Base-by-base conservation (phyloP, 225 moss, liverwort and hornwort species). In the Marchantia paleacea region DNA sequence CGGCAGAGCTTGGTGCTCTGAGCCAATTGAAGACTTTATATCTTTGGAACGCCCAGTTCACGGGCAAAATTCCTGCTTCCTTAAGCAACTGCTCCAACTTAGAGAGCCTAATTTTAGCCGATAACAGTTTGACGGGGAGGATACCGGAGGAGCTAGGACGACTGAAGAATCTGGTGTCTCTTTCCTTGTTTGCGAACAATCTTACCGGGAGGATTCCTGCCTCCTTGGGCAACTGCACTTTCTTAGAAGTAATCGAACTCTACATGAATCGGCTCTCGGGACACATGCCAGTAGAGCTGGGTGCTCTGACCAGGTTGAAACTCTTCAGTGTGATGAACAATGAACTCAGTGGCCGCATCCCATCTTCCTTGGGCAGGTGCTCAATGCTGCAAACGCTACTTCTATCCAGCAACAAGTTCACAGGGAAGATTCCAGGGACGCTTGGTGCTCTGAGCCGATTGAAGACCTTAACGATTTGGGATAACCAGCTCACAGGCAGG, bases 101-200 rank as follows among this genome's bases (percentile, higher is more conserved):
- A 28, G 10, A 28, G 28, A 3, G 49, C 12, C 22, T 82, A 8
- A 49, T 52, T 20, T 28, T 83, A 7, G 19, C 24, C 2, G 20
- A 0, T 12, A 83, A 78, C 72, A 73, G 65, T 10, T 29, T 83
- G 8, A 16, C 47, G 4, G 58, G 51, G 6, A 0, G 15, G 25
- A 92, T 96, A 65, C 94, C 96, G 2, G 81, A 74, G 9, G 90
- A 82, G 25, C 75, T 96, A 8, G 96, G 96, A 54, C 78, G 73
- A 49, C 83, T 94, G 29, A 79, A 72, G 12, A 90, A 26, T 22
- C 86, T 87, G 18, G 77, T 77, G 76, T 30, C 78, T 60, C 68
- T 86, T 0, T 80, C 81, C 63, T 79, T 50, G 84, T 15, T 73
- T 71, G 61, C n/a, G 60, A 29, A 87, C 65, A 0, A 9, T 1